Conservation (phyloP, 768 basidiomycete genomes). For the Paxillus involutus region DNA sequence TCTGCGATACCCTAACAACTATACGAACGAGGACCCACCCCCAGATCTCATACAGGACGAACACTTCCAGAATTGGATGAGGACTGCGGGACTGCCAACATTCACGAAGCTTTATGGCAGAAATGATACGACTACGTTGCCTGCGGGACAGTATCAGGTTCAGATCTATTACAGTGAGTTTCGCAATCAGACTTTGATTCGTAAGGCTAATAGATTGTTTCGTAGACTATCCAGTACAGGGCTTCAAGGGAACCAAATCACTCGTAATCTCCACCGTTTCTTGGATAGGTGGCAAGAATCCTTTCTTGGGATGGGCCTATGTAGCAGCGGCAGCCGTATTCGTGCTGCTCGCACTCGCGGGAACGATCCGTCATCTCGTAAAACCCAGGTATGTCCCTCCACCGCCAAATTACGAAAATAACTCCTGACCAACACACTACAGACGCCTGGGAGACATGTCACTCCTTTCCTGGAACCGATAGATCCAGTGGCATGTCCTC, state of each 20-base stretch:
- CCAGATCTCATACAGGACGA: conserved; percentile 79
- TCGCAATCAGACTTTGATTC: background rate
- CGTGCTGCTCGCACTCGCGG: conserved; percentile 81
- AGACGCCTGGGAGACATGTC: conserved; percentile 89
- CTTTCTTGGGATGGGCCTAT: conserved; percentile 98
- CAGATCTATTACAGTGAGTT: conserved; percentile 72
- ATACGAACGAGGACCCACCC: conserved; percentile 59
- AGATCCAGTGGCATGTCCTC: conserved; percentile 8
- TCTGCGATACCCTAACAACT: conserved; percentile 68
- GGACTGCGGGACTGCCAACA: conserved; percentile 94
- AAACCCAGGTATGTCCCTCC: conserved; percentile 71
- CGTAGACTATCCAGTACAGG: conserved; percentile 89
- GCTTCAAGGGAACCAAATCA: conserved; percentile 94
- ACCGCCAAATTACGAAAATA: background rate
- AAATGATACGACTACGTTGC: conserved; percentile 77
- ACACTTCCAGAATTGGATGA: conserved; percentile 99
- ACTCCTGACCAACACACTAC: conserved; percentile 4
- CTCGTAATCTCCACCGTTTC: conserved; percentile 96
- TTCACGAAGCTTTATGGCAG: conserved; percentile 94
- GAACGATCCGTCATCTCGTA: conserved; percentile 89
- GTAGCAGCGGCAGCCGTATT: conserved; percentile 87
- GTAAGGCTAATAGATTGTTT: conserved; percentile 3
- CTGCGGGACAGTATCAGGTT: conserved; percentile 73
- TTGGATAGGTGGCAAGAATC: conserved; percentile 98
- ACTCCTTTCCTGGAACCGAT: conserved; percentile 80